These are phyloP conservation scores for Bipolaris oryzae DNA, from an alignment of 2,329 filamentous ascomycete species.

Conservation along the genomic window DNA sequence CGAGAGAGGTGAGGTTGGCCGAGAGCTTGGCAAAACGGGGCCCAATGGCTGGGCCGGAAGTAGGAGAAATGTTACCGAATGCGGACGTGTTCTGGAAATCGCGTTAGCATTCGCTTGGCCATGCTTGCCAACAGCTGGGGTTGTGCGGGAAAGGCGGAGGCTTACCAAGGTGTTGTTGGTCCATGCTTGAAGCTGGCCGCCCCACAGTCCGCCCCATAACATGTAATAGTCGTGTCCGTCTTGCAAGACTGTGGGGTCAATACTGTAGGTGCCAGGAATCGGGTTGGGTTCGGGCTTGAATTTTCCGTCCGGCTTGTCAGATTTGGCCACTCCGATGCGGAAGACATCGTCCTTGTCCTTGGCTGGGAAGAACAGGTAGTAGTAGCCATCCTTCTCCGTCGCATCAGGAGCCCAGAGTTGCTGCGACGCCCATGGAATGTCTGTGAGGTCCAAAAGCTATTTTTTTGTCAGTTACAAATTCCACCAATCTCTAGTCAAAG, in stretches of 20 bases:
- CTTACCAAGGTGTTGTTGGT: conserved; percentile 63
- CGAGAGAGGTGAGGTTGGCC: conserved; percentile 68
- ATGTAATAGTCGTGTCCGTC: conserved; percentile 69
- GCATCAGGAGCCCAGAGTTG: conserved; percentile 82
- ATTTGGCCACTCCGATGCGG: conserved; percentile 72
- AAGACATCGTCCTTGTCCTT: conserved; percentile 71
- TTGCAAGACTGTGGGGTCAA: conserved; percentile 76
- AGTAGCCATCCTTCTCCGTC: conserved; percentile 68
- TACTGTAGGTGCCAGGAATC: conserved; percentile 72
- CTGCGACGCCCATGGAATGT: conserved; percentile 76
- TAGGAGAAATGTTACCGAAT: conserved; percentile 9
- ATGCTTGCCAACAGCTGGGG: background rate
- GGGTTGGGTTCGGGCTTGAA: conserved; percentile 68
- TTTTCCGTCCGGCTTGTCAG: conserved; percentile 68
- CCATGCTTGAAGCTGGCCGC: conserved; percentile 79
- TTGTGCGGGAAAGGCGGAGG: background rate
- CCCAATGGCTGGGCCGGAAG: conserved; percentile 59
- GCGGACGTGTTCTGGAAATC: conserved; percentile 16
- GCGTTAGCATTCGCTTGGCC: background rate
- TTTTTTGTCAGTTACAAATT: background rate
- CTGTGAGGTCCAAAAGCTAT: conserved; percentile 31
- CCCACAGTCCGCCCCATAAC: conserved; percentile 80
- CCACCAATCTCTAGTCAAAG: background rate
- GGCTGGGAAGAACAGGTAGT: conserved; percentile 77
- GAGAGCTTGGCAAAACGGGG: conserved; percentile 68